Evolutionary conservation across 23 red algal genomes (phyloP).

Genomic region (Porphyridium purpureum): DNA sequence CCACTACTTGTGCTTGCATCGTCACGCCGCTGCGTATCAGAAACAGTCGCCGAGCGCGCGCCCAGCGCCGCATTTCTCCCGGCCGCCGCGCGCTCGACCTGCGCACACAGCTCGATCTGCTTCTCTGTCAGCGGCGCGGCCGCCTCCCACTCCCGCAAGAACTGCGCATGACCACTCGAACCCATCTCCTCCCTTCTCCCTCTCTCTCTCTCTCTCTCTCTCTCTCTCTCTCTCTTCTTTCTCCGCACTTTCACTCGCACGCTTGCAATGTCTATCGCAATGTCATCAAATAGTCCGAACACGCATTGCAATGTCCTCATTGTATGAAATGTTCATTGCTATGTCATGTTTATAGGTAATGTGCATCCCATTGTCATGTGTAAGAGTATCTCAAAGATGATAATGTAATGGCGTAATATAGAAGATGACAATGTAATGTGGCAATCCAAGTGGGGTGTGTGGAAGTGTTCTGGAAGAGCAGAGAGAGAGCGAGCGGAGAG

Average conservation of each 20-base stretch:
- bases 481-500: neutral
- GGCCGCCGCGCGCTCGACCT: neutral
- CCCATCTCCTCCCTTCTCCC: neutral
- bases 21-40: neutral
- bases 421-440: too few relatives aligned
- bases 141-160: conserved; percentile 51
- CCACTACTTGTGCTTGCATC: neutral
- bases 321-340: too few relatives aligned
- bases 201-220: neutral
- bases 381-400: too few relatives aligned
- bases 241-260: neutral
- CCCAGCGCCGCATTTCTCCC: conserved; percentile 14
- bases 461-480: too few relatives aligned
- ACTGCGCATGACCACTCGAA: conserved; percentile 28
- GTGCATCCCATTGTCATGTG: too few relatives aligned
- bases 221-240: conserved; percentile 4
- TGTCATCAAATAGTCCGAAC: conserved; percentile 2
- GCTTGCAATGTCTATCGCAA: neutral
- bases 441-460: too few relatives aligned
- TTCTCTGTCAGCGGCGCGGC: conserved; percentile 27
- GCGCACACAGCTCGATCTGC: conserved; percentile 13
- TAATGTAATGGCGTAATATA: too few relatives aligned
- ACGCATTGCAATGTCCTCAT: too few relatives aligned
- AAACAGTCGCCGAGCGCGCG: neutral
- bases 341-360: too few relatives aligned